Conservation (phyloP, 495 filamentous ascomycete genomes). For the Lentithecium fluviatile region DNA sequence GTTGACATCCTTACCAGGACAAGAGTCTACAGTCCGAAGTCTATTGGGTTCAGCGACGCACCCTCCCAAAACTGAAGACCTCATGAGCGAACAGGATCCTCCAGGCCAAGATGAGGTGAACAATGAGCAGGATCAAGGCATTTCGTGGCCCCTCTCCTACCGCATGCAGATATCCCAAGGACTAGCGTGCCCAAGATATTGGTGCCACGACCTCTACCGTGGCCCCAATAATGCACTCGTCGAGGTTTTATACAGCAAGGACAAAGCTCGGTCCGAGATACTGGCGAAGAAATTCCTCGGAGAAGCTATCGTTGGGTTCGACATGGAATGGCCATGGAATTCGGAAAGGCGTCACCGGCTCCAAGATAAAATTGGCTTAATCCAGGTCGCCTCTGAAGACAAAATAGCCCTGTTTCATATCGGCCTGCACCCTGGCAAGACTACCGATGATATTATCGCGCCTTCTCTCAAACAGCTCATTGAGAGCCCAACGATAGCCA, state of each 20-base stretch:
- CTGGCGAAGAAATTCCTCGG: slow-evolving; percentile 36
- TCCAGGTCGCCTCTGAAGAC: slow-evolving; percentile 76
- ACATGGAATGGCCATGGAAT: slow-evolving; percentile 70
- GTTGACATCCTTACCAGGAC: too few relatives aligned
- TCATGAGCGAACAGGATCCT: neutral
- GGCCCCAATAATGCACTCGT: slow-evolving; percentile 51
- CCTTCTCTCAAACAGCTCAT: slow-evolving; percentile 68
- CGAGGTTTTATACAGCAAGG: slow-evolving; percentile 74
- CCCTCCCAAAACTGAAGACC: too few relatives aligned
- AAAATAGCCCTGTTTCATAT: slow-evolving; percentile 84
- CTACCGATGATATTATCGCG: slow-evolving; percentile 57
- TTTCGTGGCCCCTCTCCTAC: slow-evolving; percentile 14
- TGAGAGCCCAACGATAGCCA: slow-evolving; percentile 66
- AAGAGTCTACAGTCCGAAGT: too few relatives aligned
- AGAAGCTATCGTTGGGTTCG: slow-evolving; percentile 48
- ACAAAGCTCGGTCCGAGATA: slow-evolving; percentile 61
- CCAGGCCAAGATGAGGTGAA: neutral
- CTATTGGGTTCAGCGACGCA: too few relatives aligned
- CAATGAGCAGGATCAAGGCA: neutral
- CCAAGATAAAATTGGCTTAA: slow-evolving; percentile 65
- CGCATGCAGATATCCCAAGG: neutral
- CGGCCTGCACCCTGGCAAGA: slow-evolving; percentile 47
- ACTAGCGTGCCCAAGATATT: slow-evolving; percentile 40
- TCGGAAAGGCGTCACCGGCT: slow-evolving; percentile 47
- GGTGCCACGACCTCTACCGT: slow-evolving; percentile 66